Evolutionary conservation across 768 basidiomycete genomes (phyloP), one percentile per base, ranked within the genome.

Genomic region (Clitopilus passeckerianus): DNA sequence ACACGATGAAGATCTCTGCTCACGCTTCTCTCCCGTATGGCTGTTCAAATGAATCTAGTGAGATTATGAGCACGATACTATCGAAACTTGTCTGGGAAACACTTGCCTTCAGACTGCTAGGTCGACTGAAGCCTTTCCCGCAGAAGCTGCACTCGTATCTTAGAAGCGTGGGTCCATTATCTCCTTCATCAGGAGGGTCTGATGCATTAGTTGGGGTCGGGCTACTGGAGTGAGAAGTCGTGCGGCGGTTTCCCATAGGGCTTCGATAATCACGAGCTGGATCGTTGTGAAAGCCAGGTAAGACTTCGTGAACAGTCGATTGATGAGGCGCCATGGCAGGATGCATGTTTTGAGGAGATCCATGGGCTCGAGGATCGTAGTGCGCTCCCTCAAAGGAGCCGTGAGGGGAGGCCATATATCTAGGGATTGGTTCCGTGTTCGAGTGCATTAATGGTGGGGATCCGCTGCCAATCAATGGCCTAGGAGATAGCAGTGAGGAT

Each of bases 21-120:
- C 69, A 92, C 90, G 90, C 76, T 88, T 91, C 71, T 90, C 89
- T 62, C 90, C 90, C 0, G 90, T 91, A 71, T 93, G 90, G 65
- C 89, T 91, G 63, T 93, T 90, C 62, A 89, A 72, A 71, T 93
- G 91, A 63, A 91, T 92, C 91, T 92, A 16, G 56, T 35, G 37
- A 63, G 44, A 61, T 53, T 57, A 57, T 43, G 54, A 34, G 41
- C 34, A 60, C 18, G 27, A 57, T 10, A 5, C 22, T 50, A 60
- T 59, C 67, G 59, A 64, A 18, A 57, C 37, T 41, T n/a, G 12
- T n/a, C 37, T 15, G 56, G 18, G 16, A 55, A 53, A 60, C 54
- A 70, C 64, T 57, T 61, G 89, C 90, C 83, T 85, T 91, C 66
- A 93, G 80, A 72, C 90, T 93, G 62, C 90, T 91, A 0, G 90